phyloP scores from a whole-genome alignment of 1,139 yeast species.

The Blastobotrys aristatus region DNA sequence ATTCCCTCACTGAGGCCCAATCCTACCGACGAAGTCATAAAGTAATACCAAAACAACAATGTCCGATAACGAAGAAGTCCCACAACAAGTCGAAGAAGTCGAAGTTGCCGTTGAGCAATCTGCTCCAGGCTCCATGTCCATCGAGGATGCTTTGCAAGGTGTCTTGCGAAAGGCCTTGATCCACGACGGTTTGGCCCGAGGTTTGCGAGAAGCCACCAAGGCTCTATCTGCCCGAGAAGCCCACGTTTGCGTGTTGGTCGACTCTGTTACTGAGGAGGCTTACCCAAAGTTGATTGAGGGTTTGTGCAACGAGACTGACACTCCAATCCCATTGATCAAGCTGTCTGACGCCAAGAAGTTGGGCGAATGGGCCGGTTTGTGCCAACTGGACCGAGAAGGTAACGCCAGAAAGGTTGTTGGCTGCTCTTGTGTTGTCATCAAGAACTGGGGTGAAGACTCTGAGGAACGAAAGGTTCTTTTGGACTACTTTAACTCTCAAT shows the following conservation, averaged over 20 bases:
- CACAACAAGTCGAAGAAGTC: slow-evolving; percentile 55
- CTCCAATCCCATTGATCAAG: slow-evolving; percentile 96
- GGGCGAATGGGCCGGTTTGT: slow-evolving; percentile 99
- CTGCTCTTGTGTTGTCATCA: slow-evolving; percentile 98
- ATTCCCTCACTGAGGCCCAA: slow-evolving; percentile 25
- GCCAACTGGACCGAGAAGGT: slow-evolving; percentile 99
- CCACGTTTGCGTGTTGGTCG: slow-evolving; percentile 95
- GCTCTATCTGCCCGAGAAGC: slow-evolving; percentile 94
- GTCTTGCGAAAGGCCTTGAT: slow-evolving; percentile 97
- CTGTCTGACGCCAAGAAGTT: slow-evolving; percentile 99
- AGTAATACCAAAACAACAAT: slow-evolving; percentile 18
- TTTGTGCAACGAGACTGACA: slow-evolving; percentile 96
- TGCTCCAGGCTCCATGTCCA: slow-evolving; percentile 80
- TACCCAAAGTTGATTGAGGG: slow-evolving; percentile 98
- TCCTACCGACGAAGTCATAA: slow-evolving; percentile 32
- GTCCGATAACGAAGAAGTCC: slow-evolving; percentile 40
- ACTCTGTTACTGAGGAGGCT: slow-evolving; percentile 97
- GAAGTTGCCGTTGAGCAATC: slow-evolving; percentile 78
- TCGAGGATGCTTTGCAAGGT: slow-evolving; percentile 98
- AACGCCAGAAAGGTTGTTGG: slow-evolving; percentile 99
- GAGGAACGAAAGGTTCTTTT: slow-evolving; percentile 96
- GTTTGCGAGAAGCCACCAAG: slow-evolving; percentile 99
- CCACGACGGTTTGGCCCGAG: slow-evolving; percentile 99
- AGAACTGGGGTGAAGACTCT: slow-evolving; percentile 99
- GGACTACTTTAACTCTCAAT: slow-evolving; percentile 93